Percentiles rank a stretch among this genome's conserved stretches.
These are phyloP conservation scores for Aspergillus eucalypticola DNA, from an alignment of 2,329 filamentous ascomycete genomes.

Conservation along the genomic window DNA sequence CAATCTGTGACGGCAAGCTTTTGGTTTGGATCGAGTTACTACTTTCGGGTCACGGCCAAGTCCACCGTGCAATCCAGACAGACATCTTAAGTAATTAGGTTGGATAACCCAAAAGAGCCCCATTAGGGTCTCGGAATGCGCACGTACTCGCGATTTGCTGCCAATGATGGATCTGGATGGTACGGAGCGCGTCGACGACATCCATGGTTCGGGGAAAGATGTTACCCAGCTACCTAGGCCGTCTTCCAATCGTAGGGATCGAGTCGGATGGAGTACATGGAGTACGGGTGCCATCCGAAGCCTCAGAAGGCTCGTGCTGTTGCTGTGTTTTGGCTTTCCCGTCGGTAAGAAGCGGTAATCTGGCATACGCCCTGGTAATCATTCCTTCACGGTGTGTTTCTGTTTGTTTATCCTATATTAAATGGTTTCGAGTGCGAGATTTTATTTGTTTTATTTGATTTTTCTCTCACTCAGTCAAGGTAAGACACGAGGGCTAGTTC, in stretches of 20 bases:
- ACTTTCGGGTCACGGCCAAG: not conserved
- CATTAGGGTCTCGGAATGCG: slow-evolving; percentile 9
- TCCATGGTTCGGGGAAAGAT: not conserved
- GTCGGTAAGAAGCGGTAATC: not conserved
- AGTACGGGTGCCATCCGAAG: slow-evolving; percentile 2
- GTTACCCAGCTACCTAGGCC: not conserved
- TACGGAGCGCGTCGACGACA: not conserved
- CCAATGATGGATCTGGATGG: slow-evolving; percentile 1
- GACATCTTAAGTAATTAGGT: not conserved
- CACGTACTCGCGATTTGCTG: slow-evolving; percentile 5
- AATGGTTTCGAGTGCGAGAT: too few species aligned
- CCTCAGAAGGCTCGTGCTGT: slow-evolving; percentile 8
- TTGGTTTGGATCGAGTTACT: not conserved
- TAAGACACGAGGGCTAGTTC: not conserved
- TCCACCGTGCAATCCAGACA: not conserved
- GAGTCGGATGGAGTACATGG: not conserved
- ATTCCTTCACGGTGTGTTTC: not conserved
- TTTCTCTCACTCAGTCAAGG: not conserved
- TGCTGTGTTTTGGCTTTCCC: not conserved
- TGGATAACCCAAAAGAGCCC: not conserved
- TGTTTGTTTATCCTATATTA: not conserved
- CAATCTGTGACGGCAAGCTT: not conserved
- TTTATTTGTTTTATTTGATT: too few species aligned
- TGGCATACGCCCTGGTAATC: not conserved
- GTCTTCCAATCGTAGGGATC: not conserved